Percentiles rank a stretch among this genome's conserved stretches.
Evolutionary conservation across 805 yeast genomes (phyloP).

Genomic region (Schizosaccharomyces lindneri): DNA sequence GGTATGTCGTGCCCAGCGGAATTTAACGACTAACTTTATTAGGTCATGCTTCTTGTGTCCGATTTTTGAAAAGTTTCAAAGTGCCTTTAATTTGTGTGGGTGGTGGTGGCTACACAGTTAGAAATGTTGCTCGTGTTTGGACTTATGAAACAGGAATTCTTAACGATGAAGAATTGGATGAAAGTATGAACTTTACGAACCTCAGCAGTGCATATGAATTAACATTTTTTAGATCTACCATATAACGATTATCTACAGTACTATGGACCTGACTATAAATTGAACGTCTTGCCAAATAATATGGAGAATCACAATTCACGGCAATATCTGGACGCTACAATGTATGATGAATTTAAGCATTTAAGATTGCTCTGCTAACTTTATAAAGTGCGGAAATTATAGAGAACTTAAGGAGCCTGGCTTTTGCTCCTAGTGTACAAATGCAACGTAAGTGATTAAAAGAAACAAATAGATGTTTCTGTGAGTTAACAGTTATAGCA

Average conservation of each 20-base stretch:
- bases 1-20: constrained; percentile 18
- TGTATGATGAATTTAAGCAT: background rate
- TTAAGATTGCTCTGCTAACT: background rate
- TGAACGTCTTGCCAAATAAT: constrained; percentile 83
- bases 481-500: background rate
- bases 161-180: constrained; percentile 24
- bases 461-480: background rate
- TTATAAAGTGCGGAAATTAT: constrained; percentile 36
- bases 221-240: constrained; percentile 32
- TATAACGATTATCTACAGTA: constrained; percentile 92
- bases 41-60: constrained; percentile 86
- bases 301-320: constrained; percentile 92
- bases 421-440: constrained; percentile 92
- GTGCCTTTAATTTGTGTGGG: constrained; percentile 78
- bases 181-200: background rate
- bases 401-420: constrained; percentile 62
- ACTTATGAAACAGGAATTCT: constrained; percentile 73
- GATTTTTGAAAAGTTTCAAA: constrained; percentile 66
- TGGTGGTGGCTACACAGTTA: constrained; percentile 94
- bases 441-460: constrained; percentile 24
- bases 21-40: background rate
- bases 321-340: constrained; percentile 64
- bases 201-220: constrained; percentile 10
- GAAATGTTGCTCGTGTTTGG: constrained; percentile 89
- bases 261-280: constrained; percentile 87